phyloP scores from a whole-genome alignment of 2,329 filamentous ascomycete species.

The Akanthomyces dipterigenus region DNA sequence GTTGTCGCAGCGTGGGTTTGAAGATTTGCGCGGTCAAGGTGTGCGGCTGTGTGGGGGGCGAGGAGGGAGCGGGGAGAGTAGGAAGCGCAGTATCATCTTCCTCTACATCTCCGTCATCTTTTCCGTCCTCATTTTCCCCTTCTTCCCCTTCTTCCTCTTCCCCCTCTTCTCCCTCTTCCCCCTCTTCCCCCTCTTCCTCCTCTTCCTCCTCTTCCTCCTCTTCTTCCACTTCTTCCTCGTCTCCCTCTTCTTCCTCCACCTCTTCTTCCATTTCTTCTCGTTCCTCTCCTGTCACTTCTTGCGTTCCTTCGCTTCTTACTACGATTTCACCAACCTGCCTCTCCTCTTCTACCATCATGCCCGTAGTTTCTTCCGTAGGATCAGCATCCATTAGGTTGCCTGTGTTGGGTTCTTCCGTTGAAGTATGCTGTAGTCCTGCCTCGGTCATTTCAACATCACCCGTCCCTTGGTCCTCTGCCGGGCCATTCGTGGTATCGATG shows the following conservation, averaged over 20 bases:
- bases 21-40: not conserved
- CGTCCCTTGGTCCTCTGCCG: not conserved
- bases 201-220: too few species aligned
- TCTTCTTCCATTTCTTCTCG: too few species aligned
- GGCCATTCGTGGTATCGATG: not conserved
- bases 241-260: constrained; percentile 6
- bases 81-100: not conserved
- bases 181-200: not conserved
- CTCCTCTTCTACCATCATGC: not conserved
- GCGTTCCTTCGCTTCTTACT: too few species aligned
- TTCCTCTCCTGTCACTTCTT: too few species aligned
- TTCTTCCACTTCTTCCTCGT: too few species aligned
- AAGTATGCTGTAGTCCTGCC: not conserved
- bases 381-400: not conserved
- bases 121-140: too few species aligned
- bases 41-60: not conserved
- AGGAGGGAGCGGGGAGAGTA: not conserved
- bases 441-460: not conserved
- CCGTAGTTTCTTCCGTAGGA: not conserved
- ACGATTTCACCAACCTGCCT: too few species aligned
- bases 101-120: not conserved
- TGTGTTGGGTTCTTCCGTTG: not conserved
- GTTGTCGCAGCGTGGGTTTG: not conserved
- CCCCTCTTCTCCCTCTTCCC: not conserved
- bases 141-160: not conserved